Conservation (phyloP, 2,329 filamentous ascomycete species). For the Knoxdaviesia proteae region DNA sequence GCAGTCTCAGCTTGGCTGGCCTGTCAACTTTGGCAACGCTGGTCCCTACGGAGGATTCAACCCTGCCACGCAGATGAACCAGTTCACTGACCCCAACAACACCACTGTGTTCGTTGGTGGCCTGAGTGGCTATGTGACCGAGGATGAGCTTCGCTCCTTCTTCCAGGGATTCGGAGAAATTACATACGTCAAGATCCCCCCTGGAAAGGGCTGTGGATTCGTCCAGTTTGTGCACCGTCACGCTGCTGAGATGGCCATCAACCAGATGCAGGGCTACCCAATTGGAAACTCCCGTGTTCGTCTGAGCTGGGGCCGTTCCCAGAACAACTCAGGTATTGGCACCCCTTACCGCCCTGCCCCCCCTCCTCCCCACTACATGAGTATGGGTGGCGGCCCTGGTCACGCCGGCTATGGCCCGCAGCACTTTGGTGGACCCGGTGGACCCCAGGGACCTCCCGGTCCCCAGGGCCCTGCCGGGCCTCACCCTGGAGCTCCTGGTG, state of each 20-base stretch:
- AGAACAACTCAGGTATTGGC: constrained; percentile 97
- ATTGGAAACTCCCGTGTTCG: constrained; percentile 97
- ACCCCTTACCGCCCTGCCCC: constrained; percentile 94
- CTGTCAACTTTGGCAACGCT: constrained; percentile 7
- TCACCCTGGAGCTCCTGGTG: constrained; percentile 15
- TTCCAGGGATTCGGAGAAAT: constrained; percentile 99
- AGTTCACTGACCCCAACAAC: constrained; percentile 99
- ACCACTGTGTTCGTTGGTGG: constrained; percentile 97
- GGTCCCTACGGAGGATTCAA: constrained; percentile 20
- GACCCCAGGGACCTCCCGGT: constrained; percentile 18
- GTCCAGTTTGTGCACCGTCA: constrained; percentile 98
- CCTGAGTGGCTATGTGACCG: constrained; percentile 91
- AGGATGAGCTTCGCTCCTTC: constrained; percentile 98
- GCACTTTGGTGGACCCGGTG: constrained; percentile 24
- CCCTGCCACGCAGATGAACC: constrained; percentile 58
- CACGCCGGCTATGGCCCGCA: constrained; percentile 23
- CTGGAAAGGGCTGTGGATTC: constrained; percentile 96
- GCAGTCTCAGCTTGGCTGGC: constrained; percentile 22
- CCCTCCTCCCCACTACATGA: constrained; percentile 33
- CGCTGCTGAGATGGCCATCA: constrained; percentile 98
- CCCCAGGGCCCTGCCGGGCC: constrained; percentile 16
- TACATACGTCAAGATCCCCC: constrained; percentile 98
- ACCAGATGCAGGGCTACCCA: constrained; percentile 99
- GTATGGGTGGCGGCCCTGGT: constrained; percentile 19
- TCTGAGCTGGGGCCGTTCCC: constrained; percentile 89